A percentile compares a stretch with the other conserved stretches of the same genome.
Evolutionary conservation across 306 rosid genomes (phyloP).

Genomic region (Dalbergia oliveri): DNA sequence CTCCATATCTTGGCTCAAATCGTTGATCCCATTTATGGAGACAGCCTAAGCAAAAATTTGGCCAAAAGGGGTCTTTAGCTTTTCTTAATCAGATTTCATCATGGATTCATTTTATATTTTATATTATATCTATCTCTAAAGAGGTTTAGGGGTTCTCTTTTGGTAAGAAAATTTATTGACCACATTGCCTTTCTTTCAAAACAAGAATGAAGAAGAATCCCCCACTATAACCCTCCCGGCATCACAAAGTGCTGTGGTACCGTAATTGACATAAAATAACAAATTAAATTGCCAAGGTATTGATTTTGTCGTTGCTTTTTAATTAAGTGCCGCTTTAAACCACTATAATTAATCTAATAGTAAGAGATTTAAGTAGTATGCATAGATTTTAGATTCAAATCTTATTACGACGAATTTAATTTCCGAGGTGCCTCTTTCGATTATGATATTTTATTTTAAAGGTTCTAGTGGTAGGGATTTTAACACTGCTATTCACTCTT

Average conservation of each 20-base stretch:
- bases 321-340: background rate
- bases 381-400: too few species aligned
- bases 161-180: conserved; percentile 49
- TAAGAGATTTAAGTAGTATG: too few species aligned
- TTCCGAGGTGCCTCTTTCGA: too few species aligned
- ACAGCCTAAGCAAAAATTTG: conserved; percentile 22
- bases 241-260: background rate
- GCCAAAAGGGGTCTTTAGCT: conserved; percentile 43
- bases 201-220: conserved; percentile 1
- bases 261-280: background rate
- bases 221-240: background rate
- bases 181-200: conserved; percentile 15
- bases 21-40: conserved; percentile 37
- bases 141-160: conserved; percentile 47
- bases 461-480: too few species aligned
- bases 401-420: too few species aligned
- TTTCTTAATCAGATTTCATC: conserved; percentile 37
- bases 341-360: too few species aligned
- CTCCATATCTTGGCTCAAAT: conserved; percentile 22
- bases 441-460: too few species aligned
- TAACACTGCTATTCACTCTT: too few species aligned
- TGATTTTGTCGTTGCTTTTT: background rate
- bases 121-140: background rate
- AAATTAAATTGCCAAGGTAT: background rate
- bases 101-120: background rate